Percentiles rank a stretch among this genome's conserved stretches.
These are phyloP conservation scores for Pseudogymnoascus sp. DNA, from an alignment of 2,329 filamentous ascomycete genomes.

Conservation along the genomic window DNA sequence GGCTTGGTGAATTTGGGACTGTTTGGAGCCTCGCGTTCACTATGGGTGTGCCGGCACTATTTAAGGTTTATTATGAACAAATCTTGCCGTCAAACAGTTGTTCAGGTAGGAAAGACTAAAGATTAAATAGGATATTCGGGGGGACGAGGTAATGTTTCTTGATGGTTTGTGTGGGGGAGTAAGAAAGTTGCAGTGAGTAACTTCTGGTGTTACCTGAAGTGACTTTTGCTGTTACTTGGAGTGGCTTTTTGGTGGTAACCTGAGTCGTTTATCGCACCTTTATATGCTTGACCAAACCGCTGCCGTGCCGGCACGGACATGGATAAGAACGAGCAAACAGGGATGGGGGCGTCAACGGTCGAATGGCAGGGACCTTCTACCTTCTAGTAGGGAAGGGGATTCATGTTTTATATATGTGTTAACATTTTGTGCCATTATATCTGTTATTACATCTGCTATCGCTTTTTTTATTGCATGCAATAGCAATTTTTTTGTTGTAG, in stretches of 20 bases:
- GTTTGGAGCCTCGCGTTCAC: not conserved
- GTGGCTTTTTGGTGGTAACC: no score
- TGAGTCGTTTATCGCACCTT: not conserved
- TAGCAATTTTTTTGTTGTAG: no score
- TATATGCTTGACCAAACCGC: not conserved
- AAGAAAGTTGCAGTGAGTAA: not conserved
- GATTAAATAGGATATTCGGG: not conserved
- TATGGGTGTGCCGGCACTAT: not conserved
- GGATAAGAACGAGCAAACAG: constrained; percentile 6
- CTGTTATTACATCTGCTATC: not conserved
- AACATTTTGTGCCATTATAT: not conserved
- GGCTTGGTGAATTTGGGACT: not conserved
- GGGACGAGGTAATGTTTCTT: not conserved
- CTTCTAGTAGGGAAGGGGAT: not conserved
- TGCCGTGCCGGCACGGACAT: no score
- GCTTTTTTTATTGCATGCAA: no score
- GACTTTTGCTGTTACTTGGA: not conserved
- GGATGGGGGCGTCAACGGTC: not conserved
- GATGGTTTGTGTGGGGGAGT: not conserved
- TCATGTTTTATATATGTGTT: not conserved
- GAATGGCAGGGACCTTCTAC: not conserved
- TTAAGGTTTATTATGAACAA: constrained; percentile 2
- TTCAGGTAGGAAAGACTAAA: not conserved
- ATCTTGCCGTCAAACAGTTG: not conserved
- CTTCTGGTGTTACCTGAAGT: not conserved